Evolutionary conservation across 2,329 filamentous ascomycete species (phyloP).

Genomic region (Ceratocystis albifundus): DNA sequence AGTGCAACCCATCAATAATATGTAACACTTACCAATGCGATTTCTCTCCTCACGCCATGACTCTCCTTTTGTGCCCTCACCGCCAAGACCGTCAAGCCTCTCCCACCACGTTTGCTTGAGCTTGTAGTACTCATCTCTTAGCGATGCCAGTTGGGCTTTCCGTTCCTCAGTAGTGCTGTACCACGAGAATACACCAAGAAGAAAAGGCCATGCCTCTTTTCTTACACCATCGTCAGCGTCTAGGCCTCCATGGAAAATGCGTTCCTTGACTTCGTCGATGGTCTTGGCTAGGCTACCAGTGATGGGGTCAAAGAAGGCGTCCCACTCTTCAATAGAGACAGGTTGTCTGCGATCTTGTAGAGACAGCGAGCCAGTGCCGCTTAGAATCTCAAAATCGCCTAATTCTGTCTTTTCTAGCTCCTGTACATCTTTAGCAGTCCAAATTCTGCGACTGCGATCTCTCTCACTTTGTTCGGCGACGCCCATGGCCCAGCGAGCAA

Average conservation of each 20-base stretch:
- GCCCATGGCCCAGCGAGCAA: slow-evolving; percentile 96
- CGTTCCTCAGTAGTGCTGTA: slow-evolving; percentile 78
- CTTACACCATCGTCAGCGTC: slow-evolving; percentile 81
- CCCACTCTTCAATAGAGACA: slow-evolving; percentile 78
- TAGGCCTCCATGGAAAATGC: slow-evolving; percentile 91
- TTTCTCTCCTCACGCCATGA: slow-evolving; percentile 94
- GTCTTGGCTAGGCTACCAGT: slow-evolving; percentile 70
- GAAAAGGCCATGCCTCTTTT: slow-evolving; percentile 92
- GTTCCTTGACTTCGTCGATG: slow-evolving; percentile 84
- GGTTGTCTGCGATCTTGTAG: slow-evolving; percentile 65
- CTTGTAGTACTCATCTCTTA: slow-evolving; percentile 85
- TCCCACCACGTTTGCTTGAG: slow-evolving; percentile 97
- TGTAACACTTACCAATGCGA: slow-evolving; percentile 64
- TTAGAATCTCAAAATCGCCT: slow-evolving; percentile 88
- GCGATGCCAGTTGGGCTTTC: slow-evolving; percentile 67
- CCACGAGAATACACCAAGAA: slow-evolving; percentile 89
- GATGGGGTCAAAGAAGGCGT: slow-evolving; percentile 67
- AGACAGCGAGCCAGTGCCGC: slow-evolving; percentile 62
- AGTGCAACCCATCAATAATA: not conserved
- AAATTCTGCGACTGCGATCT: slow-evolving; percentile 75
- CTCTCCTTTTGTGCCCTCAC: slow-evolving; percentile 70
- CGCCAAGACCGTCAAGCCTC: slow-evolving; percentile 68
- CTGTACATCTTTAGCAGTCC: slow-evolving; percentile 84
- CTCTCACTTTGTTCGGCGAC: slow-evolving; percentile 93
- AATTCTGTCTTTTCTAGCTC: slow-evolving; percentile 91